Evolutionary conservation across 805 yeast species (phyloP), one percentile per base, ranked within the genome.

Genomic region (Candida andamanensis): DNA sequence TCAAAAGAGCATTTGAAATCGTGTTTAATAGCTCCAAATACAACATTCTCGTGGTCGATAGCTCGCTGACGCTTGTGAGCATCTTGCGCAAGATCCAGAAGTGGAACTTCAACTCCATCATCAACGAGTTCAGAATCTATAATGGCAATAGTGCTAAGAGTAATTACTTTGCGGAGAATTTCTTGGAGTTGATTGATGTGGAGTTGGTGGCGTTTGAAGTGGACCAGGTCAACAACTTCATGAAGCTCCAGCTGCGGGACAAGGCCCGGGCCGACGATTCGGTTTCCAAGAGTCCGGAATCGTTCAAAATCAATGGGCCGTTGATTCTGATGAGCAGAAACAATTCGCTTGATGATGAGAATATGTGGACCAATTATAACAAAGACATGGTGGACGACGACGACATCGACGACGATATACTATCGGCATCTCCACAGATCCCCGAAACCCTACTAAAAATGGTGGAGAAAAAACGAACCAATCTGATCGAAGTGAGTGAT

Each of bases 91-190:
- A 81, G 51, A 66, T 89, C 24, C 92, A 85, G 56, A 82, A 82
- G 57, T 90, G 97, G 97, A 80, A 78, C 45, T 81, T 82, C 50
- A 76, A 89, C 15, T 80, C 94, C 13, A 76, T 90, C 4, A 72
- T 87, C 15, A 81, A 80, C 46, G 97, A 90, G 54, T 92, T 86
- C 56, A 65, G 95, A 32, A 67, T 84, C 6, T 84, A 77, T 54
- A 54, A 60, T 6, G 69, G 69, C 1, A 68, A 85, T 14, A 35
- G 40, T 33, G 39, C 46, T 6, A 41, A 42, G 17, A 83, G 86
- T 18, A 86, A 79, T 46, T 87, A 86, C 52, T 75, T 72, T 42
- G 85, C 86, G 14, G 96, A 89, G 50, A 80, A 80, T 4, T 86
- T 83, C 45, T 58, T 90, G 28, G 97, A 90, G 49, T 55, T 87